phyloP scores from a whole-genome alignment of 768 basidiomycete genomes.

The Tulasnella sp. region DNA sequence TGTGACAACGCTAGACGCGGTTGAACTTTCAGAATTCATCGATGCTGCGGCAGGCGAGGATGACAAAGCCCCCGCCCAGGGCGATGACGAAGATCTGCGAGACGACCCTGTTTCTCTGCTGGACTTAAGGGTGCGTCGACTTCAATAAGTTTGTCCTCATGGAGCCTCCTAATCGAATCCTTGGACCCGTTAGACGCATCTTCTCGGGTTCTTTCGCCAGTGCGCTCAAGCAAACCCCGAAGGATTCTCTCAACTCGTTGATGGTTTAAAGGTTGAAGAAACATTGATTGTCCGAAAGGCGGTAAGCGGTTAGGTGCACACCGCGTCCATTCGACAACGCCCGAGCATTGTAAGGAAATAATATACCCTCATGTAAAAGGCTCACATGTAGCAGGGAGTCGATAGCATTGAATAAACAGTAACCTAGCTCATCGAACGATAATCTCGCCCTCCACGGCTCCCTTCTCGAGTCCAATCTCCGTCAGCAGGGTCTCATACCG shows the following conservation, averaged over 20 bases:
- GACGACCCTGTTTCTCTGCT: constrained; percentile 85
- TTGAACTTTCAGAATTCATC: constrained; percentile 28
- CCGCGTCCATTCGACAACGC: not conserved
- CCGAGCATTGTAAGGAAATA: not conserved
- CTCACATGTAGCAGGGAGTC: constrained; percentile 4
- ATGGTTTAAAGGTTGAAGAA: constrained; percentile 72
- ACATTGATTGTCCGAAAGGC: constrained; percentile 44
- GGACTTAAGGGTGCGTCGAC: constrained; percentile 65
- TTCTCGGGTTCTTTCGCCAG: constrained; percentile 71
- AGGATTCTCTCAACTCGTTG: constrained; percentile 64
- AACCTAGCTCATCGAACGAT: constrained; percentile 50
- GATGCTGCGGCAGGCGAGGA: constrained; percentile 70
- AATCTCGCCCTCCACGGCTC: constrained; percentile 88
- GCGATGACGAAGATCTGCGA: constrained; percentile 82
- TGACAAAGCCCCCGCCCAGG: constrained; percentile 72
- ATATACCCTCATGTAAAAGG: constrained; percentile 16
- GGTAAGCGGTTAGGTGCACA: not conserved
- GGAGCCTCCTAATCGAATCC: not conserved
- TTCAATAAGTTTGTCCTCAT: not conserved
- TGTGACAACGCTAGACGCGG: not conserved
- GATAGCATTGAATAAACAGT: not conserved
- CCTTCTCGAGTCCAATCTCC: constrained; percentile 74
- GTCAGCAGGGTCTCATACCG: constrained; percentile 76
- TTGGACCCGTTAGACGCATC: constrained; percentile 56
- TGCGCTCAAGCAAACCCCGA: constrained; percentile 64